A percentile compares a stretch with the other conserved stretches of the same genome.
phyloP scores from a whole-genome alignment of 129 eudicot genomes.

The Flaveria bidentis region DNA sequence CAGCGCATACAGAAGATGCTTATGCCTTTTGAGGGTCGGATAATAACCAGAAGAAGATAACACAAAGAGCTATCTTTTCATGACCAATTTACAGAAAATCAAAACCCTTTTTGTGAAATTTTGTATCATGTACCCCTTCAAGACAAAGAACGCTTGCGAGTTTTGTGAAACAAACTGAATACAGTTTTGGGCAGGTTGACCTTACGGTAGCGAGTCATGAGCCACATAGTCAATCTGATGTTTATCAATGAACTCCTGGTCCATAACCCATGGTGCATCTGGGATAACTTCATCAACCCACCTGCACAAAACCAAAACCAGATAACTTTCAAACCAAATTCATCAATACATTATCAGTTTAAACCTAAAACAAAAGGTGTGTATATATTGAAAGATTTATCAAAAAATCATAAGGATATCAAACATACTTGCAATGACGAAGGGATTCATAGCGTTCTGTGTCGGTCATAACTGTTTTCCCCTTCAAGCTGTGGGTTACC shows the following conservation, averaged over 20 bases:
- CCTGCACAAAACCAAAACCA: constrained; percentile 42
- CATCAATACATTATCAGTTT: constrained; percentile 3
- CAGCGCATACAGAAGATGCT: background rate
- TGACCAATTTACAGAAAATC: background rate
- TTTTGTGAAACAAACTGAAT: constrained; percentile 17
- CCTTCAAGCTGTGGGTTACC: constrained; percentile 68
- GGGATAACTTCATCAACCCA: constrained; percentile 99
- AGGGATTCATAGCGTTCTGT: constrained; percentile 78
- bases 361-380: background rate
- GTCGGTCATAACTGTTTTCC: constrained; percentile 86
- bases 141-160: background rate
- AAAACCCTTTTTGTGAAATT: background rate
- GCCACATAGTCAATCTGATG: constrained; percentile 93
- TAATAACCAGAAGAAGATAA: background rate
- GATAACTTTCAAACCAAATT: constrained; percentile 15
- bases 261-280: constrained; percentile 96
- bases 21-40: background rate
- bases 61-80: constrained; percentile 2
- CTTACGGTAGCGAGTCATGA: constrained; percentile 98
- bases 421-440: constrained; percentile 79
- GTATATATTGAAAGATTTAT: background rate
- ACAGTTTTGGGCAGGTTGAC: constrained; percentile 43
- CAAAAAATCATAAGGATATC: background rate
- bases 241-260: constrained; percentile 84
- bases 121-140: constrained; percentile 4